A percentile compares a stretch with the other conserved stretches of the same genome.
Evolutionary conservation across 2,329 filamentous ascomycete genomes (phyloP).

Genomic region (Lecanosticta acicola): DNA sequence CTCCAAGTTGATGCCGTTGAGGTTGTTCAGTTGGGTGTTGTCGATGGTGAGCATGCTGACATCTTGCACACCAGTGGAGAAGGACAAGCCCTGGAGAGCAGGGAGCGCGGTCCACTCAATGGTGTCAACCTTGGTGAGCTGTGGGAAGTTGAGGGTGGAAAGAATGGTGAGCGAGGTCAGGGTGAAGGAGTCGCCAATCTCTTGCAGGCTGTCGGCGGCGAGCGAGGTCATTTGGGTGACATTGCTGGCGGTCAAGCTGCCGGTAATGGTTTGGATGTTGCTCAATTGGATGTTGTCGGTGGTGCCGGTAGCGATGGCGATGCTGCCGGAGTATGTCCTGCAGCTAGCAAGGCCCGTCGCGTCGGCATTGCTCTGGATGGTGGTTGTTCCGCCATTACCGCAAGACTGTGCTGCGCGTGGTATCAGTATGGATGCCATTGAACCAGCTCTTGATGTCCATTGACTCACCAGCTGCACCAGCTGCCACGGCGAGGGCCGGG

Average conservation of each 20-base stretch:
- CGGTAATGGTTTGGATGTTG: constrained; percentile 56
- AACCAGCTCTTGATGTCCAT: constrained; percentile 14
- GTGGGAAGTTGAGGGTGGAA: constrained; percentile 59
- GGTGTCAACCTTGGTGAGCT: constrained; percentile 58
- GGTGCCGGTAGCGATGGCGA: constrained; percentile 57
- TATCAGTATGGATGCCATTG: constrained; percentile 17
- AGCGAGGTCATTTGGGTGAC: constrained; percentile 61
- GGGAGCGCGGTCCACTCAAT: constrained; percentile 71
- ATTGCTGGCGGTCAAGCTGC: constrained; percentile 48
- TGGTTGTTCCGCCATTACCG: constrained; percentile 47
- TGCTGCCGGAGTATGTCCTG: constrained; percentile 61
- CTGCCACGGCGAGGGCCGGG: constrained; percentile 51
- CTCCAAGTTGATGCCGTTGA: constrained; percentile 75
- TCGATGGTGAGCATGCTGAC: constrained; percentile 67
- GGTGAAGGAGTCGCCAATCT: constrained; percentile 64
- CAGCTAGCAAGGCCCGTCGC: constrained; percentile 58
- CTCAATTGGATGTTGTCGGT: constrained; percentile 57
- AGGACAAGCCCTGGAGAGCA: constrained; percentile 53
- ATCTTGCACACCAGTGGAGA: constrained; percentile 60
- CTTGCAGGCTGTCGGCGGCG: constrained; percentile 54
- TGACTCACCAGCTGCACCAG: constrained; percentile 46
- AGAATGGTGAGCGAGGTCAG: constrained; percentile 65
- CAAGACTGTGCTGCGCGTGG: constrained; percentile 18
- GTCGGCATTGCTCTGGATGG: constrained; percentile 57
- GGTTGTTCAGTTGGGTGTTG: constrained; percentile 75